Base-by-base conservation (phyloP, 2,329 filamentous ascomycete species). In the Pyrenophora teres region DNA sequence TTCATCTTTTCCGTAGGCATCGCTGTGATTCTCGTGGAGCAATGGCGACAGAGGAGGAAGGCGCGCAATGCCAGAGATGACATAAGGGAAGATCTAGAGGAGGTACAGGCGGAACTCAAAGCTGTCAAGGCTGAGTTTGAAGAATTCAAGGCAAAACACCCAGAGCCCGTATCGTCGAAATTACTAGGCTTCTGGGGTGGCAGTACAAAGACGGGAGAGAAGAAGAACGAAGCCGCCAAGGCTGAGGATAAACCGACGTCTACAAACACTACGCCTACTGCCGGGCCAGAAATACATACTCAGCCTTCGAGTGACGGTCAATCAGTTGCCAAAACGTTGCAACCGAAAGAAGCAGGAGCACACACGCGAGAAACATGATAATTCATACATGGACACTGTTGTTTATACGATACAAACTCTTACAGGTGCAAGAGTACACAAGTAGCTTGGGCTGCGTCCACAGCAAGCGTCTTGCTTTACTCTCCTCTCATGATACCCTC, bases 1-100 rank as follows among this genome's bases (percentile, higher is more conserved):
- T 89, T 89, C 65, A 78, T 89, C 33, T 88, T 88, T 60, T 62
- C 79, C 3, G 86, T 88, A 10, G 86, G 83, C 1, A 84, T 83
- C 5, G 76, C 81, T 0, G 71, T 88, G 52, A 84, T 89, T 38
- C 69, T 88, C 0, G 83, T 83, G 46, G 86, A 89, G 64, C 80
- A 81, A 16, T 84, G 80, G 79, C 75, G 85, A 47, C 81, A 82
- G 25, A 76, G 84, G 45, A 77, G 82, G 52, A 88, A 88, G 66
- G 84, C 85, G 55, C 80, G 75, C 41, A 82, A 77, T 18, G 76
- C 83, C 40, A 73, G 84, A 48, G 83, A 87, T 49, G 82, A 84
- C 54, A 81, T 88, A 3, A 77, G 80, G 2, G 83, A 86, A 49
- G 76, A 84, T 18, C 63, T 89, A 10, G 78, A 79, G 37, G 80